phyloP scores from a whole-genome alignment of 179 eudicot genomes.

The Beta macrorhiza region DNA sequence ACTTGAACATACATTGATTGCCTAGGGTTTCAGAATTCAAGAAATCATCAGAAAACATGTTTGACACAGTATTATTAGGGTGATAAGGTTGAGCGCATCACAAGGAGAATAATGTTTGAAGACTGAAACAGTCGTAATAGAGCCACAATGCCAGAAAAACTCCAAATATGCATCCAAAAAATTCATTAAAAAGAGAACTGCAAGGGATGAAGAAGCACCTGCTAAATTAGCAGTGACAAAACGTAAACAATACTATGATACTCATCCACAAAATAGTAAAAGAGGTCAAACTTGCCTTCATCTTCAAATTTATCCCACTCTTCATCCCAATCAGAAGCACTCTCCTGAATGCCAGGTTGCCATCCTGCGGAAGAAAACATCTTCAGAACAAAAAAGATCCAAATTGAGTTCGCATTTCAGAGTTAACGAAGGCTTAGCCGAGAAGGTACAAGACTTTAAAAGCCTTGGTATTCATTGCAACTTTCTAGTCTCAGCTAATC shows the following conservation, averaged over 20 bases:
- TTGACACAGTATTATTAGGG: neutral
- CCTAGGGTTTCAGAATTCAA: too few species aligned
- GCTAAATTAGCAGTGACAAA: neutral
- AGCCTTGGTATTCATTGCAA: slow-evolving; percentile 13
- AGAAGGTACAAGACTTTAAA: neutral
- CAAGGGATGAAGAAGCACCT: neutral
- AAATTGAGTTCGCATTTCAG: neutral
- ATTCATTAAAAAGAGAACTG: neutral
- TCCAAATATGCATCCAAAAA: neutral
- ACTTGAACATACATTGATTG: neutral
- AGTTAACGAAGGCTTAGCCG: neutral
- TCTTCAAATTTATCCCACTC: slow-evolving; percentile 95
- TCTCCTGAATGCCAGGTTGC: slow-evolving; percentile 93
- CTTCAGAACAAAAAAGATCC: neutral
- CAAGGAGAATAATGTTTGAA: neutral
- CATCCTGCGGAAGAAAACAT: slow-evolving; percentile 54
- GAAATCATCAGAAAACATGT: neutral
- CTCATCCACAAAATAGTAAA: neutral
- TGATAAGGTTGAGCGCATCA: neutral
- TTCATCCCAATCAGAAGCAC: slow-evolving; percentile 96
- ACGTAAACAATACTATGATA: neutral
- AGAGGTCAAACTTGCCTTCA: slow-evolving; percentile 61
- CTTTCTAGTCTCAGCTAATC: neutral
- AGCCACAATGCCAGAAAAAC: neutral
- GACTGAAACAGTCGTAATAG: neutral